Conservation (phyloP, 257 asterid species). For the Nicotiana benthamiana region DNA sequence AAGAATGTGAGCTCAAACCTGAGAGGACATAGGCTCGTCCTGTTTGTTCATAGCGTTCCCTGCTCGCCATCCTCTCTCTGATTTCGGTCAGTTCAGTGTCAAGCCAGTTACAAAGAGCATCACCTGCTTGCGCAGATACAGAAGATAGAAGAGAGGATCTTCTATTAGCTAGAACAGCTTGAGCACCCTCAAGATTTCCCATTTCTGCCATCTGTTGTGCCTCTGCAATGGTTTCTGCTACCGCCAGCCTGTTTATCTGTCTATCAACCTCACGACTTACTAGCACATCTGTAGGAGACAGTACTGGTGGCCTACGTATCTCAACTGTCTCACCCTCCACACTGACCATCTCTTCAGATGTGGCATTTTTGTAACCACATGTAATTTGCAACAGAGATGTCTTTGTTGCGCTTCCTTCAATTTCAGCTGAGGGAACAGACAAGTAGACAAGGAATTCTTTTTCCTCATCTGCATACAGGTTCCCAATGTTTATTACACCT, state of each 20-base stretch:
- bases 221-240: slow-evolving; percentile 29
- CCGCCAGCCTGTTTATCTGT: slow-evolving; percentile 29
- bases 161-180: slow-evolving; percentile 12
- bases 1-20: slow-evolving; percentile 35
- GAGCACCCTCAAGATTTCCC: slow-evolving; percentile 33
- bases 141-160: slow-evolving; percentile 13
- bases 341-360: slow-evolving; percentile 9
- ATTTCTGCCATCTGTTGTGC: slow-evolving; percentile 33
- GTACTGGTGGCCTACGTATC: slow-evolving; percentile 23
- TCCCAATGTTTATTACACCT: slow-evolving; percentile 27
- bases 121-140: slow-evolving; percentile 28
- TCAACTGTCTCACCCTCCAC: slow-evolving; percentile 20
- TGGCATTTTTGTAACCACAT: slow-evolving; percentile 22
- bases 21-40: slow-evolving; percentile 38
- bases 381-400: slow-evolving; percentile 23
- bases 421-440: slow-evolving; percentile 16
- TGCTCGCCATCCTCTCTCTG: slow-evolving; percentile 26
- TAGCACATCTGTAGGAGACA: background rate
- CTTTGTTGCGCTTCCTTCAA: background rate
- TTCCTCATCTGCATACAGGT: slow-evolving; percentile 41
- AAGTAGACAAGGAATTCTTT: slow-evolving; percentile 30
- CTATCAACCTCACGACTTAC: slow-evolving; percentile 36
- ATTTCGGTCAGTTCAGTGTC: slow-evolving; percentile 30
- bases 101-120: slow-evolving; percentile 20
- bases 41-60: slow-evolving; percentile 14